Evolutionary conservation across 1,139 yeast species (phyloP), one percentile per base, ranked within the genome.

Genomic region (Protomyces arabidopsidicola): DNA sequence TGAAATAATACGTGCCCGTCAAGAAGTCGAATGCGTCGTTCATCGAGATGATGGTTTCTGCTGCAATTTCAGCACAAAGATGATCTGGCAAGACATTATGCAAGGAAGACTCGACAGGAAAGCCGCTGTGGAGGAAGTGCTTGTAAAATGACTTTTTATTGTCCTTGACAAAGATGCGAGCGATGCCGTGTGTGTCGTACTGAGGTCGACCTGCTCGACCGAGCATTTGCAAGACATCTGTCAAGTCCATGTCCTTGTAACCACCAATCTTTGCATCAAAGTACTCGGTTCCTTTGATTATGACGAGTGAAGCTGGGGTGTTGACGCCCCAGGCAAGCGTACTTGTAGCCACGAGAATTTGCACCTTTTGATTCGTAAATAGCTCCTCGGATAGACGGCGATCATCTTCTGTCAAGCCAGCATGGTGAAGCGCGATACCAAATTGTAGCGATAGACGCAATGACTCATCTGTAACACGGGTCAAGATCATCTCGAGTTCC

Each of bases 281-380:
- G 70, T 86, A 88, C 72, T 88, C 95, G 0, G 98, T 93, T 48
- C 98, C 98, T 74, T 93, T 93, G 68, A 93, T 88, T 60, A 93
- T 84, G 8, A 93, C 98, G 70, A 93, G 78, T 76, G 90, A 93
- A 0, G 98, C 98, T 0, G 98, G 98, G 68, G 93, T 80, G 72
- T 93, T 93, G 51, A 93, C 97, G 71, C 98, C 98, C 95, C 97
- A 90, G 0, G 98, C 98, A 70, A 95, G 81, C 1, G 98, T 93
- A 22, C 97, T 88, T 0, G 99, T 93, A 0, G 98, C 98, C 64
- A 95, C 83, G 66, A 93, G 80, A 65, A 93, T 86, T 76, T 93
- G 98, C 58, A 93, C 85, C 73, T 90, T 90, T 66, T 89, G 90
- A 38, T 81, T 78, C 69, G 90, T 96, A 75, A 93, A 93, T 45